These are phyloP conservation scores for Candida anutae DNA, from an alignment of 1,139 yeast genomes.

Conservation along the genomic window DNA sequence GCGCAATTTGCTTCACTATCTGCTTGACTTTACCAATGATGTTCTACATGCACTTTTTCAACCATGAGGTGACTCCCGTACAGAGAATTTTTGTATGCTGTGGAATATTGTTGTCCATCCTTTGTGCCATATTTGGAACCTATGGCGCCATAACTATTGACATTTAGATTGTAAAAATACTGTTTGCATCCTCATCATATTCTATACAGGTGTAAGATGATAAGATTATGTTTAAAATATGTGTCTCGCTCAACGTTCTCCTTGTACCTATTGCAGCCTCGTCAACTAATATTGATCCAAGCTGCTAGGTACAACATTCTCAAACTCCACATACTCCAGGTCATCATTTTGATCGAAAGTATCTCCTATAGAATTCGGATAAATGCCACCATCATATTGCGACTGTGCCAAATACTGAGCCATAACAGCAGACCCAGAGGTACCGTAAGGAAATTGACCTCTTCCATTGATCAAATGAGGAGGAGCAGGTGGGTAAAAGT, in stretches of 20 bases:
- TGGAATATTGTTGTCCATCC: constrained; percentile 39
- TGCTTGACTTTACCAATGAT: constrained; percentile 72
- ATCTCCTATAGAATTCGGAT: constrained; percentile 19
- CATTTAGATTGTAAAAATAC: too few relatives aligned
- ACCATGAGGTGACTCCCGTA: constrained; percentile 30
- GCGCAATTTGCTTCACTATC: constrained; percentile 71
- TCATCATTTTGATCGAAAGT: constrained; percentile 8
- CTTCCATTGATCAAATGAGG: constrained; percentile 1
- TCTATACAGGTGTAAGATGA: too few relatives aligned
- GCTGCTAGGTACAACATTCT: not conserved
- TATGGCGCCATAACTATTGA: constrained; percentile 20
- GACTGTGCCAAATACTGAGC: constrained; percentile 68
- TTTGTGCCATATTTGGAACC: constrained; percentile 47
- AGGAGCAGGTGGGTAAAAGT: constrained; percentile 4
- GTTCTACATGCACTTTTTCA: constrained; percentile 58
- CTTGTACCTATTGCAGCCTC: too few relatives aligned
- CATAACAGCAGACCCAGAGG: constrained; percentile 69
- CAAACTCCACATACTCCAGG: constrained; percentile 1
- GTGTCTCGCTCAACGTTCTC: too few relatives aligned
- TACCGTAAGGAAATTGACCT: constrained; percentile 19
- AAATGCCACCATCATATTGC: constrained; percentile 52
- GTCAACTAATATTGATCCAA: not conserved
- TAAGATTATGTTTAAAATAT: too few relatives aligned
- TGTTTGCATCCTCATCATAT: too few relatives aligned
- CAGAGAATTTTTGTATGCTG: constrained; percentile 33